Percentiles rank a stretch among this genome's conserved stretches.
These are phyloP conservation scores for Phaffia rhodozyma DNA, from an alignment of 1,284 basidiomycete species.

Conservation along the genomic window DNA sequence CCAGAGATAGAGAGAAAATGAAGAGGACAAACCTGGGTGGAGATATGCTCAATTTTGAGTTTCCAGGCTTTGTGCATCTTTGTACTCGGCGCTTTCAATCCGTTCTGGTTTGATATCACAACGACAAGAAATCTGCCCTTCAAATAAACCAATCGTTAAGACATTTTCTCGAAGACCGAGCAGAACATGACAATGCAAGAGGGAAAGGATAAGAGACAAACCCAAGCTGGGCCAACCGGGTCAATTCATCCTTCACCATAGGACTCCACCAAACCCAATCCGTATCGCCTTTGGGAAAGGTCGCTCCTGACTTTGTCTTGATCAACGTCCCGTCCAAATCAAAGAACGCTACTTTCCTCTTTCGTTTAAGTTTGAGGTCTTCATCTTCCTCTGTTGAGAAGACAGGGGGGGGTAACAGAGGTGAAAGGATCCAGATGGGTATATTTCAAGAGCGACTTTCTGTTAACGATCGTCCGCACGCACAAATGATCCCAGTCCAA, in stretches of 20 bases:
- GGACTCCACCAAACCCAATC: constrained; percentile 70
- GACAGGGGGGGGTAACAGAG: too few species aligned
- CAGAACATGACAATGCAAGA: background rate
- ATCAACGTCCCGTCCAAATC: constrained; percentile 84
- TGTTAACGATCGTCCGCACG: too few species aligned
- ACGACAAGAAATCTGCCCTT: background rate
- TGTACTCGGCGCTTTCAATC: constrained; percentile 4
- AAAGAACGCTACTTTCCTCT: constrained; percentile 56
- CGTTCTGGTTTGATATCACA: constrained; percentile 17
- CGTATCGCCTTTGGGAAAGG: constrained; percentile 38
- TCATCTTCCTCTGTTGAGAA: too few species aligned
- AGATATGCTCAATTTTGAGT: constrained; percentile 4
- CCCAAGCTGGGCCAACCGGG: background rate
- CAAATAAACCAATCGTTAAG: background rate
- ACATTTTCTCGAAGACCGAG: background rate
- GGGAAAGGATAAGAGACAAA: background rate
- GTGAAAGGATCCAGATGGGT: too few species aligned
- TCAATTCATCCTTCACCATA: constrained; percentile 51
- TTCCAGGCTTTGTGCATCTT: constrained; percentile 5
- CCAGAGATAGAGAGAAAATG: too few species aligned
- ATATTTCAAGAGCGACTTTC: too few species aligned
- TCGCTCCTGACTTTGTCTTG: constrained; percentile 44
- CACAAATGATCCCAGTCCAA: too few species aligned
- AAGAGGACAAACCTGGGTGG: background rate
- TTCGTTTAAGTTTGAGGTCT: constrained; percentile 17